A percentile compares a stretch with the other conserved stretches of the same genome.
phyloP scores from a whole-genome alignment of 306 rosid species.

The Morella rubra region DNA sequence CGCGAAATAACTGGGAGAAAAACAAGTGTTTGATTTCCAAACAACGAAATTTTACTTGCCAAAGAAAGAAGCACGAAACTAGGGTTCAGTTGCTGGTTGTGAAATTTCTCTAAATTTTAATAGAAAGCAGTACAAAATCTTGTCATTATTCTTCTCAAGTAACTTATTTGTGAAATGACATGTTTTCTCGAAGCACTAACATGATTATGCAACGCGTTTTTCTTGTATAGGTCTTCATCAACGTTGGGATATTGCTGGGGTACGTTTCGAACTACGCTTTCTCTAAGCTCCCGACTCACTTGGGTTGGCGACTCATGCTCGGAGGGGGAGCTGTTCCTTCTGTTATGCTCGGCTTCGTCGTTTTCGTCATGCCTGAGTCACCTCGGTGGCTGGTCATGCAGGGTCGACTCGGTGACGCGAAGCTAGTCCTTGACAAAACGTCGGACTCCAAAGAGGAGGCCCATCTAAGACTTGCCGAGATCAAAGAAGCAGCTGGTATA shows the following conservation, averaged over 20 bases:
- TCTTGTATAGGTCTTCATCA: conserved; percentile 53
- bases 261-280: conserved; percentile 73
- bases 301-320: conserved; percentile 83
- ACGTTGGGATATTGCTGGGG: conserved; percentile 61
- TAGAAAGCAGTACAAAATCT: background rate
- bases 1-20: too few species aligned
- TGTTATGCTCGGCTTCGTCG: conserved; percentile 42
- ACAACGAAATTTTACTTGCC: too few species aligned
- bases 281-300: conserved; percentile 37
- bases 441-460: conserved; percentile 67
- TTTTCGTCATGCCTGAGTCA: conserved; percentile 75
- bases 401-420: conserved; percentile 75
- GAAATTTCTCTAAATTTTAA: too few species aligned
- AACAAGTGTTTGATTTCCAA: too few species aligned
- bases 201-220: background rate
- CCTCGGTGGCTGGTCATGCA: conserved; percentile 88
- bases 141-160: too few species aligned
- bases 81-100: too few species aligned
- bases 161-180: too few species aligned
- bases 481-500: conserved; percentile 69
- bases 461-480: conserved; percentile 48
- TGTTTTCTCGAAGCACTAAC: background rate
- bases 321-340: conserved; percentile 72
- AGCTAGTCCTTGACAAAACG: conserved; percentile 53
- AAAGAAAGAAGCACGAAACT: too few species aligned